phyloP scores from a whole-genome alignment of 2,329 filamentous ascomycete genomes.

The Alternaria sp. region DNA sequence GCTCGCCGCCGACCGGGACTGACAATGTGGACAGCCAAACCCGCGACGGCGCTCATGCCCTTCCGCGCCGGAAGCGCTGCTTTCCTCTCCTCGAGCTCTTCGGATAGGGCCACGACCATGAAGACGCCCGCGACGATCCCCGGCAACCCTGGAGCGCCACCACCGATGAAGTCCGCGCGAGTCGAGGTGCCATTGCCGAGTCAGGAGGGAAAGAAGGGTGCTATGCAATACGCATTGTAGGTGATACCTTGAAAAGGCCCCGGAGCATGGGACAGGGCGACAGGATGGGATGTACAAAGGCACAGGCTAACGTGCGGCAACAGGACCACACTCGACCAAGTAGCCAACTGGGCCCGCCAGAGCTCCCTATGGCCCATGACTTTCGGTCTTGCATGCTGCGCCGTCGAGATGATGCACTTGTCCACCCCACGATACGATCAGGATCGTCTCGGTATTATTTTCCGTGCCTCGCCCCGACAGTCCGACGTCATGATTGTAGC shows the following conservation, averaged over 20 bases:
- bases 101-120: constrained; percentile 67
- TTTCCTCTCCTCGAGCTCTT: constrained; percentile 69
- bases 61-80: constrained; percentile 67
- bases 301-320: constrained; percentile 22
- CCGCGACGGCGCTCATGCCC: constrained; percentile 66
- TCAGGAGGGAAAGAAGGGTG: constrained; percentile 79
- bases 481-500: constrained; percentile 96
- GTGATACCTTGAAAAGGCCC: constrained; percentile 44
- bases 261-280: background rate
- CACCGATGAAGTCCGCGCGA: constrained; percentile 64
- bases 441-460: constrained; percentile 88
- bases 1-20: constrained; percentile 28
- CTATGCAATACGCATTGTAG: constrained; percentile 85
- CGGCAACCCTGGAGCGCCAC: constrained; percentile 61
- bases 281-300: background rate
- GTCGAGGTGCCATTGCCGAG: constrained; percentile 76
- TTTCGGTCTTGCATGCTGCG: constrained; percentile 89
- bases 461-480: constrained; percentile 86
- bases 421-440: constrained; percentile 93
- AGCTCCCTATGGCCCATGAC: constrained; percentile 92
- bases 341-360: constrained; percentile 86
- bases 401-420: constrained; percentile 92
- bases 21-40: constrained; percentile 63
- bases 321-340: constrained; percentile 80
- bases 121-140: constrained; percentile 59